Evolutionary conservation across 345 rosid genomes (phyloP), one percentile per base, ranked within the genome.

Genomic region (Kandelia obovata): DNA sequence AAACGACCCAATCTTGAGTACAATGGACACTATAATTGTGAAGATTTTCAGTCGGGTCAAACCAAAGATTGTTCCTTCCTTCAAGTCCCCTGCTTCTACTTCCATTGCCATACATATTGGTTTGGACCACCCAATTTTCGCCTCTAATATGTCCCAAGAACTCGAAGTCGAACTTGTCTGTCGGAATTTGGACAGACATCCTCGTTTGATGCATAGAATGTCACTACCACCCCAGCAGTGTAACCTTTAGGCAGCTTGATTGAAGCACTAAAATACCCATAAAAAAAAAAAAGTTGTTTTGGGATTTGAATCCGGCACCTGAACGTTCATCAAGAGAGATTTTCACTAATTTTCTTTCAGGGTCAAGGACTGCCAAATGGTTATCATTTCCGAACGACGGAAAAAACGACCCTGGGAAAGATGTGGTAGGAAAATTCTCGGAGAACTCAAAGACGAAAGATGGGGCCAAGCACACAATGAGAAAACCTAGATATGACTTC

Each of bases 21-120:
- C 76, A 72, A 2, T 69, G 35, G 35, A 72, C 61, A 10, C 60
- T 46, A 15, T 69, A 72, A 6, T 9, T 5, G 37, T 72, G 72
- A 16, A 53, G 65, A 55, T 75, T 60, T 10, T 61, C 7, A 0
- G 72, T 11, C 2, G 67, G 79, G 58, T 68, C 79, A 3, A 79
- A 79, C 72, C 74, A 55, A 3, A 75, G 47, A 20, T n/a, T 21
- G 26, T 63, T 68, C 34, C 71, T 68, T 63, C 65, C 77, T 57
- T 71, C 74, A 0, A 64, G 46, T 21, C 66, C 79, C 26, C 73
- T 51, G 3, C 1, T 15, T 11, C 43, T 16, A 7, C 68, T 75
- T 52, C 73, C 79, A 37, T 71, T 71, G 66, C 76, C 82, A 9
- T 71, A 75, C 6, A 68, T 4, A 56, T 75, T 79, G 17, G 73